These are phyloP conservation scores for Alnus glutinosa DNA, from an alignment of 306 rosid species.

Conservation along the genomic window DNA sequence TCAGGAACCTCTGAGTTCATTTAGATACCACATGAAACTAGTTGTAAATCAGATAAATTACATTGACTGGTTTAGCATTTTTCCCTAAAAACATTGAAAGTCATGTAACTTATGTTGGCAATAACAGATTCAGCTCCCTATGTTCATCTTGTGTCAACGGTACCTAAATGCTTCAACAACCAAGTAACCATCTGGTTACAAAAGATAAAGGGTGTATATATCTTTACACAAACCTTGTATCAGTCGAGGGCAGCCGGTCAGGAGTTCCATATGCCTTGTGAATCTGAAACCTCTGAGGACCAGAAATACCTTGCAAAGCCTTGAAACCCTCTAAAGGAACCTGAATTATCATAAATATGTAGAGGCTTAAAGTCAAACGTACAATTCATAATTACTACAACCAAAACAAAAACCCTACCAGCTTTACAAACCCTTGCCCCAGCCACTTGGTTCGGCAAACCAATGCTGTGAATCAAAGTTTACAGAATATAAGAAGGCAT, in stretches of 20 bases:
- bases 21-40: too few relatives aligned
- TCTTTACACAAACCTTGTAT: slow-evolving; percentile 75
- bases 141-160: background rate
- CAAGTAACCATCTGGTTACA: background rate
- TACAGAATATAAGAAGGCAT: background rate
- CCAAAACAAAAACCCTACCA: background rate
- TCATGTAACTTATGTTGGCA: too few relatives aligned
- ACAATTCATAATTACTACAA: background rate
- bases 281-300: slow-evolving; percentile 97
- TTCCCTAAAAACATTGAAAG: background rate
- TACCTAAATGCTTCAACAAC: background rate
- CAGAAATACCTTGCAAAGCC: slow-evolving; percentile 98
- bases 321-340: slow-evolving; percentile 97
- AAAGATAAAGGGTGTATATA: background rate
- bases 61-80: too few relatives aligned
- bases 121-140: background rate
- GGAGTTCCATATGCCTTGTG: slow-evolving; percentile 99
- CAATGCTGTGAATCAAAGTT: background rate
- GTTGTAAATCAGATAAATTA: too few relatives aligned
- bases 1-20: too few relatives aligned
- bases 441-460: background rate
- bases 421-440: background rate
- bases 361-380: background rate
- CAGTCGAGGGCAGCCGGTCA: slow-evolving; percentile 93
- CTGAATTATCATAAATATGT: slow-evolving; percentile 48